phyloP scores from a whole-genome alignment of 1,284 basidiomycete species.

The Limonomyces culmigenus region DNA sequence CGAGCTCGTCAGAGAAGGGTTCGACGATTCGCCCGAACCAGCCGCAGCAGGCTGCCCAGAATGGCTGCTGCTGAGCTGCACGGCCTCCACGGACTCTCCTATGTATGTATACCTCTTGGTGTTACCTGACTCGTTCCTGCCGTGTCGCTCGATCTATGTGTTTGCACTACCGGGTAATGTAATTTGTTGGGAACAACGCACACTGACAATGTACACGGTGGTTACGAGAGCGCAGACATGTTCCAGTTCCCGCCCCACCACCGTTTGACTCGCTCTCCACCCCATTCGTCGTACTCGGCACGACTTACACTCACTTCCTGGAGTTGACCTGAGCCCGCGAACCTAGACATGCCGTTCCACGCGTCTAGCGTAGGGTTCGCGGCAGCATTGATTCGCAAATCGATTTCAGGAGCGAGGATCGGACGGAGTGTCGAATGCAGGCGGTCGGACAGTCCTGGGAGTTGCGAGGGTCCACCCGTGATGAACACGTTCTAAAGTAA shows the following conservation, averaged over 20 bases:
- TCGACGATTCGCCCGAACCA: too few relatives aligned
- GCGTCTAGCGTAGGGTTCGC: slow-evolving; percentile 62
- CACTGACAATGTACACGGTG: too few relatives aligned
- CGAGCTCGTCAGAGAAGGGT: slow-evolving; percentile 23
- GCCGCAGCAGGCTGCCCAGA: too few relatives aligned
- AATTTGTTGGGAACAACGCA: too few relatives aligned
- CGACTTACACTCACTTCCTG: slow-evolving; percentile 40
- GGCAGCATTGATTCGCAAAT: slow-evolving; percentile 43
- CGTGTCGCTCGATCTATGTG: too few relatives aligned
- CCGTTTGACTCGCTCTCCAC: slow-evolving; percentile 60
- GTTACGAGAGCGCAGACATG: too few relatives aligned
- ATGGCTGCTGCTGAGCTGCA: too few relatives aligned
- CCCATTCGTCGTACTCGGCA: slow-evolving; percentile 84
- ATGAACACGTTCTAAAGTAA: slow-evolving; percentile 70
- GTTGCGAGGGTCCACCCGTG: slow-evolving; percentile 67
- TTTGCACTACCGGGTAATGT: too few relatives aligned
- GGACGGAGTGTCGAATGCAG: slow-evolving; percentile 61
- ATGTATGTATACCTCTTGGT: too few relatives aligned
- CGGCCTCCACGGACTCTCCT: too few relatives aligned
- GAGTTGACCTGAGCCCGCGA: slow-evolving; percentile 51
- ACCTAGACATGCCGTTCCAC: slow-evolving; percentile 87
- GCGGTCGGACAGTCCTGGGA: slow-evolving; percentile 57
- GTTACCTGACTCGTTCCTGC: too few relatives aligned
- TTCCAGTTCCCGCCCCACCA: slow-evolving; percentile 86
- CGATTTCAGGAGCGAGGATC: slow-evolving; percentile 66